Base-by-base conservation (phyloP, 192 early-diverging fungal genomes). In the Entophlyctis luteolus region DNA sequence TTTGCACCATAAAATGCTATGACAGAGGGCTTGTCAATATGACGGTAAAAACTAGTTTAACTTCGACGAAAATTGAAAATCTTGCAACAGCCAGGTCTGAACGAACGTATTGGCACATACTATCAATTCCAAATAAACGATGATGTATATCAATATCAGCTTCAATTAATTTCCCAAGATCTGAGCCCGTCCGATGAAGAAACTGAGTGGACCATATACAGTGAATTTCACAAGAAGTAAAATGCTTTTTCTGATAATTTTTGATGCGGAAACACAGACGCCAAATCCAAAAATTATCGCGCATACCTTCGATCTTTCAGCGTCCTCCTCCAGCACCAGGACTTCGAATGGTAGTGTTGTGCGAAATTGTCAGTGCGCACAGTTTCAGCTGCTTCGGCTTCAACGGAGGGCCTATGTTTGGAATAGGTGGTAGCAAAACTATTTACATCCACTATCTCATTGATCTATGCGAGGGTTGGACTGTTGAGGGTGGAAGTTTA, bases 1-100 rank as follows among this genome's bases (percentile, higher is more conserved):
- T 81, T 22, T 81, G 79, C 62, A 74, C 76, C 3, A 77, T 81
- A 6, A 56, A 62, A 36, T 72, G 42, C 20, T 74, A 73, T 47
- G 65, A 70, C 33, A 70, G 50, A 25, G 79, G 79, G n/a, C 29
- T 75, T n/a, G 48, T 81, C 1, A 49, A 66, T 0, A 67, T 70
- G 39, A 76, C 70, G 31, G 79, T 81, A 33, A 34, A 50, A 16
- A 23, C 0, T 27, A 55, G 1, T 36, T 25, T 14, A 42, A 2
- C 37, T n/a, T 39, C 5, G 42, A 32, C n/a, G 34, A 29, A 31
- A 32, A 35, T 14, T 25, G n/a, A n/a, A n/a, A n/a, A n/a, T n/a
- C n/a, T n/a, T n/a, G n/a, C n/a, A 48, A 50, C 34, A 70, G 68
- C 68, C 68, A 1, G 58, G 58, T 8, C 20, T 70, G 10, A 62